Evolutionary conservation across 2,329 filamentous ascomycete species (phyloP).

Genomic region (Ophiocordyceps camponoti-rufipedis): DNA sequence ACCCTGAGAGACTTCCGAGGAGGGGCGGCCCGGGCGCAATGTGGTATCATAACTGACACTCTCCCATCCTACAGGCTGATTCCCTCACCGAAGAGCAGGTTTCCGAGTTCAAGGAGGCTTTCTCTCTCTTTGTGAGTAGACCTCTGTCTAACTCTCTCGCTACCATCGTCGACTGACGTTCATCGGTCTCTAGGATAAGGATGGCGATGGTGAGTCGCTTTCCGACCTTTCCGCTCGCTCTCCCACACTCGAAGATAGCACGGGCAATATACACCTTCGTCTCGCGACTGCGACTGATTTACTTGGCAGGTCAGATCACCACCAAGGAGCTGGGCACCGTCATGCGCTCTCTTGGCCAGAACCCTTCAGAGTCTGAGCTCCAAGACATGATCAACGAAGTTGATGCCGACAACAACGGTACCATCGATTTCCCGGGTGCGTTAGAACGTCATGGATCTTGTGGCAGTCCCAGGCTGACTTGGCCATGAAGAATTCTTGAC

Average conservation of each 20-base stretch:
- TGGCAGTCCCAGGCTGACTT: background rate
- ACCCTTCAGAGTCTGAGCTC: constrained; percentile 75
- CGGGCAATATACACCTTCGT: background rate
- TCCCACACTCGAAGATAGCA: too few species aligned
- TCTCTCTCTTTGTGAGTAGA: constrained; percentile 90
- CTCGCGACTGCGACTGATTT: constrained; percentile 1
- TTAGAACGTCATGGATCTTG: background rate
- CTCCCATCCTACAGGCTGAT: constrained; percentile 52
- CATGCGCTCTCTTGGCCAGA: constrained; percentile 80
- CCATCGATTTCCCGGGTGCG: constrained; percentile 78
- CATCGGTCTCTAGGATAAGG: constrained; percentile 50
- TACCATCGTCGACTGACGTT: background rate
- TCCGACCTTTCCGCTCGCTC: background rate
- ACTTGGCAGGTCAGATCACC: constrained; percentile 59
- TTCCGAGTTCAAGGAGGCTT: constrained; percentile 99
- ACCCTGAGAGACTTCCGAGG: constrained; percentile 5
- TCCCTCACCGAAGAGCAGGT: constrained; percentile 99
- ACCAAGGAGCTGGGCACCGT: constrained; percentile 82
- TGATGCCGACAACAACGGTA: constrained; percentile 82
- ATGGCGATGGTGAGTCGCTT: constrained; percentile 66
- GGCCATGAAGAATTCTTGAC: constrained; percentile 56
- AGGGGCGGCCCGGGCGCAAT: constrained; percentile 8
- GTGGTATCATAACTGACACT: constrained; percentile 1
- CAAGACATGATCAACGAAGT: constrained; percentile 94
- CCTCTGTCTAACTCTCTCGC: background rate